phyloP scores from a whole-genome alignment of 257 asterid genomes.

The Catharanthus roseus region DNA sequence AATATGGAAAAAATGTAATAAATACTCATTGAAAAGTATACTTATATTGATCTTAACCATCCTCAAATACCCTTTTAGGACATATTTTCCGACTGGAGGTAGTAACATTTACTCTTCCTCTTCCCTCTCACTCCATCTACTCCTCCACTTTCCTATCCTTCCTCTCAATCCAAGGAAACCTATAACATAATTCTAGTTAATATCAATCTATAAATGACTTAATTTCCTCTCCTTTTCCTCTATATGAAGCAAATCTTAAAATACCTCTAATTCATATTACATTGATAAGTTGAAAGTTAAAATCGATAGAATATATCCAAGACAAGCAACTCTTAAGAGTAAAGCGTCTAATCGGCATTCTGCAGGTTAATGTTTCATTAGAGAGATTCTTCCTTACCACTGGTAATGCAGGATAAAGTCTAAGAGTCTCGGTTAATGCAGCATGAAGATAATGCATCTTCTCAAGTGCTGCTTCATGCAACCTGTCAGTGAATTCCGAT shows the following conservation, averaged over 20 bases:
- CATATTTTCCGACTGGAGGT: too few relatives aligned
- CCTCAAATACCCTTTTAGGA: too few relatives aligned
- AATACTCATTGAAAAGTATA: too few relatives aligned
- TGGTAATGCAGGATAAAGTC: slow-evolving; percentile 53
- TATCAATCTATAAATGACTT: neutral
- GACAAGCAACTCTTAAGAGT: neutral
- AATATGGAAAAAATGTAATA: too few relatives aligned
- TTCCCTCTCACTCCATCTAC: neutral
- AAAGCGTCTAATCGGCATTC: neutral
- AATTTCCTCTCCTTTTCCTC: too few relatives aligned
- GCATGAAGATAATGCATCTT: slow-evolving; percentile 61
- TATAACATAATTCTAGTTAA: too few relatives aligned
- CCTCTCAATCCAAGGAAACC: neutral
- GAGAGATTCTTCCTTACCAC: slow-evolving; percentile 24
- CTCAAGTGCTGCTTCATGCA: slow-evolving; percentile 40
- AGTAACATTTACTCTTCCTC: neutral
- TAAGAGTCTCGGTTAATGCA: slow-evolving; percentile 50
- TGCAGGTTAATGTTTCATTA: neutral
- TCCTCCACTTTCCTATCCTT: neutral
- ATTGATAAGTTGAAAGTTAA: too few relatives aligned
- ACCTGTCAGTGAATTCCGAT: slow-evolving; percentile 26
- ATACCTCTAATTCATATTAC: too few relatives aligned
- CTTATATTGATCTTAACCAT: too few relatives aligned
- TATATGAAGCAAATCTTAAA: too few relatives aligned
- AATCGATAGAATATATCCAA: neutral